phyloP scores from a whole-genome alignment of 768 basidiomycete species.

The Terana coerulea region DNA sequence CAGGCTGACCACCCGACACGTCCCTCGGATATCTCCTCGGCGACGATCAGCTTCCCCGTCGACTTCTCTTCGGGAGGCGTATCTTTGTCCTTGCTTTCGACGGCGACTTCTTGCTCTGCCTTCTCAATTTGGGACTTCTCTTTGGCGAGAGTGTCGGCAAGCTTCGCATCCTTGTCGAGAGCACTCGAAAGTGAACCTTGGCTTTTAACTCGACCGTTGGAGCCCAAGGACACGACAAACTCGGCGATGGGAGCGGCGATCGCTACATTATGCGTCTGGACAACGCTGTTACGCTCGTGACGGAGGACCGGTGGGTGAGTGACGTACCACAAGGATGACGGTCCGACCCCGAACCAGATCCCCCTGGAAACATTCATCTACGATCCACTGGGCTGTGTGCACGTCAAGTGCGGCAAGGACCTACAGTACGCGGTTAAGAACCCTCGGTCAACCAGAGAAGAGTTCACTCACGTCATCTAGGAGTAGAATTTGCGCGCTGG shows the following conservation, averaged over 20 bases:
- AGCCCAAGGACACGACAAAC: constrained; percentile 48
- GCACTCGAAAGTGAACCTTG: constrained; percentile 46
- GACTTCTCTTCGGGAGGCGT: constrained; percentile 14
- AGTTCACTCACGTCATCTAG: constrained; percentile 63
- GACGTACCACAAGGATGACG: constrained; percentile 43
- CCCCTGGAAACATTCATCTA: constrained; percentile 43
- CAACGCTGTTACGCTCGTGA: constrained; percentile 23
- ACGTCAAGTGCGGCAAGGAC: constrained; percentile 47
- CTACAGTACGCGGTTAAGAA: constrained; percentile 26
- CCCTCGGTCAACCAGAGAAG: constrained; percentile 26
- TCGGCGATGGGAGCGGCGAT: constrained; percentile 48
- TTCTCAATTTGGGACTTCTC: constrained; percentile 21
- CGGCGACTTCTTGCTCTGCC: constrained; percentile 12
- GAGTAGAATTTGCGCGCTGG: constrained; percentile 54
- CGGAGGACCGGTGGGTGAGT: constrained; percentile 17
- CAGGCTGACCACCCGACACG: constrained; percentile 33
- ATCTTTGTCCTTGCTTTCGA: constrained; percentile 2
- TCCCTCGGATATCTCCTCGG: constrained; percentile 35
- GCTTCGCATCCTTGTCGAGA: constrained; percentile 36
- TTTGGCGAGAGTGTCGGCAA: constrained; percentile 24
- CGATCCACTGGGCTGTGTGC: constrained; percentile 47
- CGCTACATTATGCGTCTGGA: constrained; percentile 46
- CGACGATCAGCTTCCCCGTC: constrained; percentile 31
- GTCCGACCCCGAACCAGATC: constrained; percentile 44
- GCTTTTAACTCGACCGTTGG: constrained; percentile 46